Evolutionary conservation across 441 rosid species (phyloP).

Genomic region (Euphorbia corollata): DNA sequence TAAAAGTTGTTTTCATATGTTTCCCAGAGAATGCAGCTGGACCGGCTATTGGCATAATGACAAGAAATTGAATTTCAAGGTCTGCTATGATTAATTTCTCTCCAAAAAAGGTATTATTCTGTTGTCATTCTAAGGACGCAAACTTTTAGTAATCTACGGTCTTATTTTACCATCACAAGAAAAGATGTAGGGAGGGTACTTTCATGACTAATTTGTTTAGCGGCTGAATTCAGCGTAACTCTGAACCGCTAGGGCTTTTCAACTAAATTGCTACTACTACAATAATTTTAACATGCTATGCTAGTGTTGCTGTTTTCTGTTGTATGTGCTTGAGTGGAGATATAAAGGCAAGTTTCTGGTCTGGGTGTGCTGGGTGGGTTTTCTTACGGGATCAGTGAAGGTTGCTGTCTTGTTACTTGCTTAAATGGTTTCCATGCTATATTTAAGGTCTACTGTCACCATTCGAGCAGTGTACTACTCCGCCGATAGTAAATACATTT

Average conservation of each 20-base stretch:
- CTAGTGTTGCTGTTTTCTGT: neutral
- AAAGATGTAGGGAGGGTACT: neutral
- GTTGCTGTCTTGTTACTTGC: neutral
- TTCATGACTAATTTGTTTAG: conserved; percentile 3
- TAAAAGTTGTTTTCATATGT: neutral
- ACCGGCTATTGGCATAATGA: conserved; percentile 1
- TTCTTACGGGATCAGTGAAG: neutral
- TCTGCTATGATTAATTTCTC: neutral
- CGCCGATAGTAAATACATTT: no score
- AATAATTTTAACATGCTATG: neutral
- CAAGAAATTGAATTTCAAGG: conserved; percentile 11
- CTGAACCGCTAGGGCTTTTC: conserved; percentile 1
- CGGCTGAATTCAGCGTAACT: conserved; percentile 9
- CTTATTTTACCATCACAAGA: conserved; percentile 12
- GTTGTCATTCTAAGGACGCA: conserved; percentile 4
- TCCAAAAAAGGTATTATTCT: conserved; percentile 4
- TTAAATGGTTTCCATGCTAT: neutral
- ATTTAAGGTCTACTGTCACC: neutral
- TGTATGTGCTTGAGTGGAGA: conserved; percentile 3
- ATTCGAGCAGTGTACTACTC: neutral
- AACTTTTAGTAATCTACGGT: conserved; percentile 4
- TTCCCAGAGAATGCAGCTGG: conserved; percentile 5
- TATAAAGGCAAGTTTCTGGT: neutral
- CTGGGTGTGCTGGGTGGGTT: neutral
- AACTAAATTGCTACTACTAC: neutral